Conservation (phyloP, 176 grass and related monocot genomes). For the Cenchrus americanus region DNA sequence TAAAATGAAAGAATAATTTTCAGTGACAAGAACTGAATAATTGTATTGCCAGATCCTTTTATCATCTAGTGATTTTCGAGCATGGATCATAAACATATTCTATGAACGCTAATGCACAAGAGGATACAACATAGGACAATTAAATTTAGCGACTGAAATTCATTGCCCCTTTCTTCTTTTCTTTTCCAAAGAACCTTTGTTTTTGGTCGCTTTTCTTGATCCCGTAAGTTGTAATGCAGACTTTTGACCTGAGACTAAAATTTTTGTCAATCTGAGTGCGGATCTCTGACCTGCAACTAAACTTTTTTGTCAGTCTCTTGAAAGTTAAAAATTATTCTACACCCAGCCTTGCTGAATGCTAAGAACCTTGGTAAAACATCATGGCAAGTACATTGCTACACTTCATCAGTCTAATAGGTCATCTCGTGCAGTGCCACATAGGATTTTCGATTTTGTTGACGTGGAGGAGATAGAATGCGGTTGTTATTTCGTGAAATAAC, state of each 20-base stretch:
- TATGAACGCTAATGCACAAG: background rate
- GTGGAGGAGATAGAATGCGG: no score
- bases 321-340: conserved; percentile 10
- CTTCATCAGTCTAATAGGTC: no score
- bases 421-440: no score
- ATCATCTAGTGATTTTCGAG: background rate
- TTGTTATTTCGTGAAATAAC: no score
- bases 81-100: conserved; percentile 18
- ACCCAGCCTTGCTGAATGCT: background rate
- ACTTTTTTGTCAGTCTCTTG: conserved; percentile 13
- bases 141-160: conserved; percentile 26
- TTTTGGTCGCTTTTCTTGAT: background rate
- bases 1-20: conserved; percentile 18
- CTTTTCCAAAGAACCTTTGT: background rate
- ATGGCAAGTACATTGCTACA: no score
- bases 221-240: background rate
- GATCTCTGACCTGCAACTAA: background rate
- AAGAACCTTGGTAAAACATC: background rate
- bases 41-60: background rate
- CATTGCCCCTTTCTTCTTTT: background rate
- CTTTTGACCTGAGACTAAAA: background rate
- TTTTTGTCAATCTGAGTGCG: background rate
- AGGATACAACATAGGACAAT: background rate
- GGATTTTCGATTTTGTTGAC: no score
- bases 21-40: conserved; percentile 8